Evolutionary conservation across 1,284 basidiomycete genomes (phyloP).

Genomic region (Leccinum fallax): DNA sequence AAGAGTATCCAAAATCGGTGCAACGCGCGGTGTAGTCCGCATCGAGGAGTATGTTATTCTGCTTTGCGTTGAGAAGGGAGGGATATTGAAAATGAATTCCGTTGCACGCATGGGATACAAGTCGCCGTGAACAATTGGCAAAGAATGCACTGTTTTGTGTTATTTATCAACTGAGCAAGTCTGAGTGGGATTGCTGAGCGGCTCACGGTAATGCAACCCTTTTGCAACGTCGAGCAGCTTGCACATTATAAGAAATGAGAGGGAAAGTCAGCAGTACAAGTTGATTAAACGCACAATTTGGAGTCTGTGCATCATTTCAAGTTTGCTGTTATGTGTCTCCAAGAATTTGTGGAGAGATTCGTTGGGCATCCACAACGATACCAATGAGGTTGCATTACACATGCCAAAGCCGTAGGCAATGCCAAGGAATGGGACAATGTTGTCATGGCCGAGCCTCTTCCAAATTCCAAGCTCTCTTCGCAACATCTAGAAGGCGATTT

Average conservation of each 20-base stretch:
- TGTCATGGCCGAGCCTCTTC: slow-evolving; percentile 10
- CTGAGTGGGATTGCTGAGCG: too few species aligned
- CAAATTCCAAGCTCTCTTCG: slow-evolving; percentile 13
- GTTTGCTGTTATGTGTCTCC: neutral
- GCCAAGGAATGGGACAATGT: slow-evolving; percentile 6
- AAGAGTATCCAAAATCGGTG: neutral
- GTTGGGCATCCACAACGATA: slow-evolving; percentile 13
- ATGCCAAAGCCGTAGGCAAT: slow-evolving; percentile 14
- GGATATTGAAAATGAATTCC: too few species aligned
- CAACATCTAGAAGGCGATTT: neutral
- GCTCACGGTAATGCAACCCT: neutral
- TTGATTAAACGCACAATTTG: slow-evolving; percentile 9
- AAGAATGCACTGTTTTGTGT: slow-evolving; percentile 2
- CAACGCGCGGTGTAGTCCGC: slow-evolving; percentile 3
- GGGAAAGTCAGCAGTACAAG: neutral
- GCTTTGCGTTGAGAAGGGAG: neutral
- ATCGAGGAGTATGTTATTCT: slow-evolving; percentile 13
- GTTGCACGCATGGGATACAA: neutral
- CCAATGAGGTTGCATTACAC: slow-evolving; percentile 3
- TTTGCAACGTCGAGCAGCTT: slow-evolving; percentile 7
- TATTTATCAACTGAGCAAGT: neutral
- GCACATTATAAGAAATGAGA: neutral
- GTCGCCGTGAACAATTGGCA: slow-evolving; percentile 5
- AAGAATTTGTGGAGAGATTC: slow-evolving; percentile 4
- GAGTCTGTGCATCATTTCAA: slow-evolving; percentile 1